phyloP scores from a whole-genome alignment of 116 monocot genomes.

The Thalassia testudinum region DNA sequence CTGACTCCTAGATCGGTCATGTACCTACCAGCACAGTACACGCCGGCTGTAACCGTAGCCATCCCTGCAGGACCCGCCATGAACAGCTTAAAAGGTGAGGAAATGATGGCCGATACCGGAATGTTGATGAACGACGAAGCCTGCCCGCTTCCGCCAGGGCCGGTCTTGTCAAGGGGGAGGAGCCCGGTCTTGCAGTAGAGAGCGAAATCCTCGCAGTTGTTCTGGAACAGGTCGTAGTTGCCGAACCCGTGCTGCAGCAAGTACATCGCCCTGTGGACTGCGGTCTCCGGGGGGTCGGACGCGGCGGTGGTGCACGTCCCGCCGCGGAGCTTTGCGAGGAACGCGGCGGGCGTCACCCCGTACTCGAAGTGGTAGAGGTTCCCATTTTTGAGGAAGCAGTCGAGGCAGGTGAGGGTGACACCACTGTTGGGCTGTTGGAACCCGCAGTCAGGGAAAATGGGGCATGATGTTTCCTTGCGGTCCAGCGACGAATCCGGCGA shows the following conservation, averaged over 20 bases:
- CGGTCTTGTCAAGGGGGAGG: constrained; percentile 42
- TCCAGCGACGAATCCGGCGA: constrained; percentile 15
- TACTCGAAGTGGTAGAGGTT: constrained; percentile 64
- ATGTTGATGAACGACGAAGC: constrained; percentile 59
- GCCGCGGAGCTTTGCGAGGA: constrained; percentile 71
- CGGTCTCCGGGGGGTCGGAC: constrained; percentile 38
- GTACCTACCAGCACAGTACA: constrained; percentile 87
- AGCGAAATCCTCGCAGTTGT: constrained; percentile 93
- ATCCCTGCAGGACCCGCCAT: constrained; percentile 70
- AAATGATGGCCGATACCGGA: constrained; percentile 55
- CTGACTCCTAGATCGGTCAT: constrained; percentile 84
- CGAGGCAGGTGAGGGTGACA: constrained; percentile 70
- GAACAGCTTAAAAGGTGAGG: constrained; percentile 63
- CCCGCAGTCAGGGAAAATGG: constrained; percentile 69
- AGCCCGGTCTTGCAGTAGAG: constrained; percentile 91
- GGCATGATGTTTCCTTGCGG: constrained; percentile 24
- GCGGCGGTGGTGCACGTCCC: constrained; percentile 73
- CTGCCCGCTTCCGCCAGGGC: constrained; percentile 77
- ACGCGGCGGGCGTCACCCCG: constrained; percentile 36
- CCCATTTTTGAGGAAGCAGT: constrained; percentile 74
- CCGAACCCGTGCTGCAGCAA: constrained; percentile 71
- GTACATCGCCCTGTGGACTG: constrained; percentile 61
- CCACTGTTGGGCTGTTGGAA: constrained; percentile 64
- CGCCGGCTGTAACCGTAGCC: constrained; percentile 73
- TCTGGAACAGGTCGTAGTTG: constrained; percentile 65